These are phyloP conservation scores for Agarophyton chilense DNA, from an alignment of 23 red algal species.

Conservation along the genomic window DNA sequence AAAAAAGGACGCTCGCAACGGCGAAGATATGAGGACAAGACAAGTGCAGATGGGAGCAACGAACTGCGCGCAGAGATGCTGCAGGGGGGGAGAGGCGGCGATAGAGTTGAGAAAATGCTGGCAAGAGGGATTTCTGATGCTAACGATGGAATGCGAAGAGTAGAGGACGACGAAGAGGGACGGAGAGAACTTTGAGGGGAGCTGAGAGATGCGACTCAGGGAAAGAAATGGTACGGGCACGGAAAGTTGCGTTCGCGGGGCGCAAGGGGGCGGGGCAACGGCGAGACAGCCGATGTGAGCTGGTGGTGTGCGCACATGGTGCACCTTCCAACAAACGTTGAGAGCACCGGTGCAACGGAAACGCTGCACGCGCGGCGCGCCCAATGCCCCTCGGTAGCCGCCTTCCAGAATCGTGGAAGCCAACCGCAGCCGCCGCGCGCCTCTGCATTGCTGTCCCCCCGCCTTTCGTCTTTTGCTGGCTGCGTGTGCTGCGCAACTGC, in stretches of 20 bases:
- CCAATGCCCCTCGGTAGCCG: background rate
- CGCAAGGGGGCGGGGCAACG: background rate
- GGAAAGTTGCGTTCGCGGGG: background rate
- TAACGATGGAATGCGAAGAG: too few relatives aligned
- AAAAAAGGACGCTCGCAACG: background rate
- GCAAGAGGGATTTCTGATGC: background rate
- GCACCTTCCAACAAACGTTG: slow-evolving; percentile 38
- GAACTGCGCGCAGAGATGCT: background rate
- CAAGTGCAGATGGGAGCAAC: background rate
- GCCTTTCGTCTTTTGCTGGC: too few relatives aligned
- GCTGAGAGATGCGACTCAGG: background rate
- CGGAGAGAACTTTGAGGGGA: background rate
- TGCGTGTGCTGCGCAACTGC: too few relatives aligned
- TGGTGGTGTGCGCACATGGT: background rate
- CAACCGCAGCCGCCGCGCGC: background rate
- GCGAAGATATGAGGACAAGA: background rate
- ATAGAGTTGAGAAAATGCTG: background rate
- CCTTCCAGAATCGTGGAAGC: slow-evolving; percentile 9
- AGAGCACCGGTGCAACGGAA: background rate
- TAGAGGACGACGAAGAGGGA: too few relatives aligned
- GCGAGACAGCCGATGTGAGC: background rate
- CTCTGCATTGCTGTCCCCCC: slow-evolving; percentile 10
- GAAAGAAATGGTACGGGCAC: background rate
- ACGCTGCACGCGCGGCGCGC: background rate
- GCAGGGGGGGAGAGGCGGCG: background rate